These are phyloP conservation scores for Fusarium secorum DNA, from an alignment of 2,329 filamentous ascomycete genomes.

Conservation along the genomic window DNA sequence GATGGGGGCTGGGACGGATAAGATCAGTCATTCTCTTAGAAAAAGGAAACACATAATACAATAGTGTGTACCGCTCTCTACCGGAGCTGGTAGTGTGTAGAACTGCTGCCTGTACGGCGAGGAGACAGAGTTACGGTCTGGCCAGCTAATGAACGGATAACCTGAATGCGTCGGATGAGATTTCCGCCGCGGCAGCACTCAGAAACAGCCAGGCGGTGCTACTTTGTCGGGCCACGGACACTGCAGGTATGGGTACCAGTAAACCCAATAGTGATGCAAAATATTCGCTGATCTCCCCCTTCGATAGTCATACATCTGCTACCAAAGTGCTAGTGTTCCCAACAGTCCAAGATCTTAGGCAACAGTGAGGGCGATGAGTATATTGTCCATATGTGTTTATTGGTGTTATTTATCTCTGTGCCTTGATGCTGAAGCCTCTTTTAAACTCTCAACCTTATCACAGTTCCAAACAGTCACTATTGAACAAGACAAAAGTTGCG, in stretches of 20 bases:
- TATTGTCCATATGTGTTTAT: no score
- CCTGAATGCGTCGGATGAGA: neutral
- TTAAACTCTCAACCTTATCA: no score
- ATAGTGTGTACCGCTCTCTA: neutral
- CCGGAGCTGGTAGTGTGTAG: neutral
- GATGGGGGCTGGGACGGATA: neutral
- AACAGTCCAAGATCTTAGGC: no score
- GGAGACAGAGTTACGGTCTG: neutral
- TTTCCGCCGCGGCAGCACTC: neutral
- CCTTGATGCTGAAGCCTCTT: no score
- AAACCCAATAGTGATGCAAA: neutral
- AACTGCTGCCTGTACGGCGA: neutral
- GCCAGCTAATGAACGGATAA: neutral
- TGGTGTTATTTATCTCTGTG: no score
- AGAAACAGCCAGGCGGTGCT: no score
- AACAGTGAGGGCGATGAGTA: no score
- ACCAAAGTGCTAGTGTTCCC: neutral
- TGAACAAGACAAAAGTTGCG: no score
- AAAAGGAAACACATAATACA: neutral
- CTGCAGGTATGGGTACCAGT: neutral
- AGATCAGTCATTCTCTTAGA: neutral
- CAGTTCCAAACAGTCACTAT: no score
- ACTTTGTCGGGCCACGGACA: neutral
- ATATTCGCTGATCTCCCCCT: neutral
- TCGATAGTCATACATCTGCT: neutral